Base-by-base conservation (phyloP, 257 asterid genomes). In the Ballota nigra region DNA sequence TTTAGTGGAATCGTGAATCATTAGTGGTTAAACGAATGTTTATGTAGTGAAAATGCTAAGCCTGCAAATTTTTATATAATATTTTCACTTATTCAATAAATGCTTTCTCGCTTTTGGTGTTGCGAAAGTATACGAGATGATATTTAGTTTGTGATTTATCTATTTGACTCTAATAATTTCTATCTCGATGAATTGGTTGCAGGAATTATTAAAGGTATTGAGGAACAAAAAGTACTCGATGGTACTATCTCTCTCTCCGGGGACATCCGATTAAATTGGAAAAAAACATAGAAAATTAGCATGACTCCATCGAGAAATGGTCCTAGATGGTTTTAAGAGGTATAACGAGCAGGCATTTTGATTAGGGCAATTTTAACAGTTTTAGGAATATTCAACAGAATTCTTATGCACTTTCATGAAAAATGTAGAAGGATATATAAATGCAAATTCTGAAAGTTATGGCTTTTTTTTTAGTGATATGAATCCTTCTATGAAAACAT, bases 271-370 rank as follows among this genome's bases (percentile, higher is more conserved):
- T n/a, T n/a, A n/a, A n/a, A 51, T 10, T 51, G 57, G 57, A 0
- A 23, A 1, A 1, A 26, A 1, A 26, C 29, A n/a, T n/a, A n/a
- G n/a, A n/a, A n/a, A n/a, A n/a, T n/a, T n/a, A n/a, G n/a, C n/a
- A n/a, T n/a, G n/a, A n/a, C n/a, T n/a, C n/a, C n/a, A n/a, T n/a
- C n/a, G n/a, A n/a, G n/a, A n/a, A n/a, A n/a, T n/a, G 33, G 33
- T 28, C 33, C 33, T 28, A 1, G 33, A 28, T 31, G 36, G 36
- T 31, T 2, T 6, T 12, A 26, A 4, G 45, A n/a, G 24, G n/a
- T n/a, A n/a, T n/a, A n/a, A n/a, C n/a, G n/a, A n/a, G n/a, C 66
- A 13, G 66, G 66, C 45, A 60, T 60, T 57, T 59, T 59, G 43
- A 15, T 13, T 60, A 8, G 41, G 12, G 36, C 31, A 4, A 11